Conservation (phyloP, 768 basidiomycete genomes). For the Termitomyces sp. region DNA sequence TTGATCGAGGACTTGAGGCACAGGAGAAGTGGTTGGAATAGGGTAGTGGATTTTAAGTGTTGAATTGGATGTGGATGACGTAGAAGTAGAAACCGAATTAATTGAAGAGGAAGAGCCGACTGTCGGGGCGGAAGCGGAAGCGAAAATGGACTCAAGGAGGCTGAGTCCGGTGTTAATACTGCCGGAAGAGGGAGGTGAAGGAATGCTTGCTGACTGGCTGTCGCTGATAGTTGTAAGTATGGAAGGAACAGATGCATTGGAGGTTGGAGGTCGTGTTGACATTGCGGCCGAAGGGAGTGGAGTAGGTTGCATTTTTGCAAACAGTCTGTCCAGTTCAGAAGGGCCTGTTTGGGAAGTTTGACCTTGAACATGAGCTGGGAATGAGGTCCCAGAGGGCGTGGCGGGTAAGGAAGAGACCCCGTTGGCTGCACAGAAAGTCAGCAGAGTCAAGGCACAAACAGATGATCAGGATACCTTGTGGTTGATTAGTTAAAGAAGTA, state of each 20-base stretch:
- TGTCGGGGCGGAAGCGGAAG: conserved; percentile 42
- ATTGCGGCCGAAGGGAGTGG: conserved; percentile 12
- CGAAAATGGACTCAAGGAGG: conserved; percentile 68
- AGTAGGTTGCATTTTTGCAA: conserved; percentile 34
- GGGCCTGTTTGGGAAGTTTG: conserved; percentile 20
- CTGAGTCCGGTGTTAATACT: conserved; percentile 44
- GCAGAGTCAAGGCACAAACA: not conserved
- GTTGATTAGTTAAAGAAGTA: conserved; percentile 23
- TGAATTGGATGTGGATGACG: conserved; percentile 10
- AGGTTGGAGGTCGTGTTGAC: not conserved
- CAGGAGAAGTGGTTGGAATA: conserved; percentile 43
- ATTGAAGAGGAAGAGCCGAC: not conserved
- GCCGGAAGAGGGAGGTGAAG: conserved; percentile 14
- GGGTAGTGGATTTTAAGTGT: conserved; percentile 42
- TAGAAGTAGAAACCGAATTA: conserved; percentile 13
- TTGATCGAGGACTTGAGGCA: conserved; percentile 66
- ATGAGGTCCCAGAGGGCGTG: conserved; percentile 2
- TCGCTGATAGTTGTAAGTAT: conserved; percentile 37
- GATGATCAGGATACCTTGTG: conserved; percentile 12
- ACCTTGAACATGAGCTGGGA: conserved; percentile 1
- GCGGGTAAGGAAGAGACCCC: not conserved
- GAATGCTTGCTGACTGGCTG: conserved; percentile 3
- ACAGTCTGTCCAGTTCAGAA: conserved; percentile 44
- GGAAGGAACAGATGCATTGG: conserved; percentile 28
- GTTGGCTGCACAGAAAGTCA: conserved; percentile 4